These are phyloP conservation scores for Fusarium stilboides DNA, from an alignment of 2,329 filamentous ascomycete genomes.

Conservation along the genomic window DNA sequence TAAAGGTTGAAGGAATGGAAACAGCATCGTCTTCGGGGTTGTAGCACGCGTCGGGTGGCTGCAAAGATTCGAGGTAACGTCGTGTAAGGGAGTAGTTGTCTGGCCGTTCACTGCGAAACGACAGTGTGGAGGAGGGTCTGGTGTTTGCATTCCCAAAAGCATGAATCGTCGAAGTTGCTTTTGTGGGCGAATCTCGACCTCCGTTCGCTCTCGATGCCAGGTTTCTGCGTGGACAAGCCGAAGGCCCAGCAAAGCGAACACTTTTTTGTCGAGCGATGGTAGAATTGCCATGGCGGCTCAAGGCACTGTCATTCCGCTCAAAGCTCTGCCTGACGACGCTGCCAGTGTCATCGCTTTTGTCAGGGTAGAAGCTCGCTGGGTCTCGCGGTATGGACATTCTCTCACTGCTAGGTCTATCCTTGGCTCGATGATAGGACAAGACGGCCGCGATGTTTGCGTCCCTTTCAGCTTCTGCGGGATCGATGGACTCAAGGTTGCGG, in stretches of 20 bases:
- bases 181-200: conserved; percentile 40
- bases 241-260: conserved; percentile 66
- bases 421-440: conserved; percentile 71
- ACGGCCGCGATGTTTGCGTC: conserved; percentile 75
- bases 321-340: conserved; percentile 33
- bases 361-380: conserved; percentile 42
- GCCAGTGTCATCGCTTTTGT: conserved; percentile 43
- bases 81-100: conserved; percentile 40
- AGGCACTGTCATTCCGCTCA: conserved; percentile 31
- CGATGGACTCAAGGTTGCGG: conserved; percentile 63
- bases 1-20: conserved; percentile 64
- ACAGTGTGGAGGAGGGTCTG: conserved; percentile 37
- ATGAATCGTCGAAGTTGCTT: conserved; percentile 15
- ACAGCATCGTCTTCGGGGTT: conserved; percentile 64
- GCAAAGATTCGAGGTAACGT: conserved; percentile 47
- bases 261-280: conserved; percentile 64
- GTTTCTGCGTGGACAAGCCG: conserved; percentile 49
- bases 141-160: conserved; percentile 28
- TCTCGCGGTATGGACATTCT: conserved; percentile 40
- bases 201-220: conserved; percentile 52
- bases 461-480: conserved; percentile 65
- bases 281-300: conserved; percentile 40
- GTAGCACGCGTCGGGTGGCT: conserved; percentile 60
- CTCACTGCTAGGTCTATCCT: conserved; percentile 53
- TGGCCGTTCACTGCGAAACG: conserved; percentile 21